Conservation (phyloP, 805 yeast genomes). For the Pichia phayaonensis region DNA sequence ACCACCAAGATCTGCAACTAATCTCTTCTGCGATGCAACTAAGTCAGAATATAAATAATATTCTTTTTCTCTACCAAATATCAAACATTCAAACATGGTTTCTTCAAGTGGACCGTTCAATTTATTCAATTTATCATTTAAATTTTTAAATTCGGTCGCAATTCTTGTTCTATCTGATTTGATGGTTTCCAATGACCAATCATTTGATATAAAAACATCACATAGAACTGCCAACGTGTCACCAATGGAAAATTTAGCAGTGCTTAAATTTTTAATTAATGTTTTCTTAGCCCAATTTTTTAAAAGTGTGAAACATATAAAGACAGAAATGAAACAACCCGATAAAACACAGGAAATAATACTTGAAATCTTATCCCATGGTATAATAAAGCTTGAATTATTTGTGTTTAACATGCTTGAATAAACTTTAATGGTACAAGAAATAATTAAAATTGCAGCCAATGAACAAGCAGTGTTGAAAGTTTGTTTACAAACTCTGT, state of each 20-base stretch:
- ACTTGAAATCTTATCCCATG: constrained; percentile 44
- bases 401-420: constrained; percentile 47
- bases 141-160: constrained; percentile 27
- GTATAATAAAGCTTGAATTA: constrained; percentile 35
- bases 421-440: constrained; percentile 63
- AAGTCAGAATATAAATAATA: constrained; percentile 37
- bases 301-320: constrained; percentile 55
- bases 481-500: constrained; percentile 54
- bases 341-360: constrained; percentile 48
- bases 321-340: constrained; percentile 56
- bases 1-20: constrained; percentile 58
- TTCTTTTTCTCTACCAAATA: constrained; percentile 50
- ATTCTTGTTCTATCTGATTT: constrained; percentile 3
- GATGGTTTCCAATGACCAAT: constrained; percentile 11
- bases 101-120: constrained; percentile 44
- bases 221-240: constrained; percentile 33
- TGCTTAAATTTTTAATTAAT: constrained; percentile 1
- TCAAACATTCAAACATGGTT: constrained; percentile 50
- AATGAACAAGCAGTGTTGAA: constrained; percentile 78
- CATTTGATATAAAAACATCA: constrained; percentile 43
- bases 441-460: constrained; percentile 62
- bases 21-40: constrained; percentile 42
- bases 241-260: constrained; percentile 38
- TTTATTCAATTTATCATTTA: constrained; percentile 34
- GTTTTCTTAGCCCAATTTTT: constrained; percentile 7